These are phyloP conservation scores for Scenedesmus sp. DNA, from an alignment of 163 green algal species.

Conservation along the genomic window DNA sequence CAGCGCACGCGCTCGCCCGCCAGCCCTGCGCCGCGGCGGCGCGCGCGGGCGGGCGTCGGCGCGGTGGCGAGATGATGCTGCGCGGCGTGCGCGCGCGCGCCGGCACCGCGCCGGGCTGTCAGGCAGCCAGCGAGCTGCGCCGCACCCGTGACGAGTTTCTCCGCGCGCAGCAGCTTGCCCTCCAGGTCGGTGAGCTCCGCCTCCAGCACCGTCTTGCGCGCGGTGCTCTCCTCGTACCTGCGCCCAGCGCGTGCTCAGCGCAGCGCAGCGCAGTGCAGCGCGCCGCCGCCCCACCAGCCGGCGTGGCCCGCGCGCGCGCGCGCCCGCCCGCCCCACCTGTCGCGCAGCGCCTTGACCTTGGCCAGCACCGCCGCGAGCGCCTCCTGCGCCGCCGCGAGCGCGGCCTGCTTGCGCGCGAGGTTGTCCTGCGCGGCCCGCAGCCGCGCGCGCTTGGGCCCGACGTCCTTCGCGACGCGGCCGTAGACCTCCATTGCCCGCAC, in stretches of 20 bases:
- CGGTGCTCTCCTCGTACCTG: conserved; percentile 80
- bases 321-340: too few relatives aligned
- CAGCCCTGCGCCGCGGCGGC: conserved; percentile 43
- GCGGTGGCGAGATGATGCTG: too few relatives aligned
- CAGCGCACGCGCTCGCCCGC: conserved; percentile 77
- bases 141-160: conserved; percentile 85
- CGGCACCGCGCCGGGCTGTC: too few relatives aligned
- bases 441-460: conserved; percentile 84
- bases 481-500: conserved; percentile 92
- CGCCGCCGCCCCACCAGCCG: not conserved
- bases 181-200: conserved; percentile 84
- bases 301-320: not conserved
- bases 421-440: conserved; percentile 80
- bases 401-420: conserved; percentile 73
- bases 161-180: conserved; percentile 84
- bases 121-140: too few relatives aligned
- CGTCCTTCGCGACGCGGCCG: conserved; percentile 81
- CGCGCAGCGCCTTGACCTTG: conserved; percentile 81
- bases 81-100: too few relatives aligned
- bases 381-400: conserved; percentile 74
- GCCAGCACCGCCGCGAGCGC: conserved; percentile 79
- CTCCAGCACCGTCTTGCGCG: conserved; percentile 81
- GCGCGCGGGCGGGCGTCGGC: too few relatives aligned
- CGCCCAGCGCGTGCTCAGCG: too few relatives aligned
- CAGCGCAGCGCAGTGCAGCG: not conserved